These are phyloP conservation scores for Saccharomycopsis capsularis DNA, from an alignment of 805 yeast species.

Conservation along the genomic window DNA sequence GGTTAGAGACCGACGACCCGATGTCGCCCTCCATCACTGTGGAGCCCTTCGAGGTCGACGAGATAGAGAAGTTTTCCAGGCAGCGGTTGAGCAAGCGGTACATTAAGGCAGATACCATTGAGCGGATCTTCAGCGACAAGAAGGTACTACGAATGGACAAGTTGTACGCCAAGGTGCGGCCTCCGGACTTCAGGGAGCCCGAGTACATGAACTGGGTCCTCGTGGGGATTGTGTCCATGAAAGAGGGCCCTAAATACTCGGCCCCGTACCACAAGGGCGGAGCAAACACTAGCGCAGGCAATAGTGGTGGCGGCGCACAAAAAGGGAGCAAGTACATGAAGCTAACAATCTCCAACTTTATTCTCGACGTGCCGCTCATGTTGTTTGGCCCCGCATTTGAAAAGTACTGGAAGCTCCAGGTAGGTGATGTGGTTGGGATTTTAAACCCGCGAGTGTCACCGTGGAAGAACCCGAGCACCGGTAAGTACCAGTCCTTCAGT, in stretches of 20 bases:
- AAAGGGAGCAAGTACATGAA: conserved; percentile 49
- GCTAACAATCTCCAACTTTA: conserved; percentile 62
- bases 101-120: conserved; percentile 32
- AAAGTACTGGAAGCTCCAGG: conserved; percentile 62
- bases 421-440: conserved; percentile 69
- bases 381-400: conserved; percentile 63
- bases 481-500: conserved; percentile 36
- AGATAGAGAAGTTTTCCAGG: conserved; percentile 42
- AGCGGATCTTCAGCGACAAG: conserved; percentile 37
- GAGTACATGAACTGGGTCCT: conserved; percentile 70
- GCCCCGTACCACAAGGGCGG: too few relatives aligned
- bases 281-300: conserved; percentile 25
- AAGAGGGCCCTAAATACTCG: conserved; percentile 46
- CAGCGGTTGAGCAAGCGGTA: conserved; percentile 41
- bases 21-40: not conserved
- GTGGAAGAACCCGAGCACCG: conserved; percentile 27
- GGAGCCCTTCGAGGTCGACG: conserved; percentile 32
- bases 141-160: conserved; percentile 53
- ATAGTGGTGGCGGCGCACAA: conserved; percentile 18
- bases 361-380: conserved; percentile 49
- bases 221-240: conserved; percentile 58
- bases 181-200: conserved; percentile 69
- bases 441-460: conserved; percentile 64
- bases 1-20: conserved; percentile 3
- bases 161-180: conserved; percentile 54